Conservation (phyloP, 345 rosid genomes). For the Microthlaspi erraticum region DNA sequence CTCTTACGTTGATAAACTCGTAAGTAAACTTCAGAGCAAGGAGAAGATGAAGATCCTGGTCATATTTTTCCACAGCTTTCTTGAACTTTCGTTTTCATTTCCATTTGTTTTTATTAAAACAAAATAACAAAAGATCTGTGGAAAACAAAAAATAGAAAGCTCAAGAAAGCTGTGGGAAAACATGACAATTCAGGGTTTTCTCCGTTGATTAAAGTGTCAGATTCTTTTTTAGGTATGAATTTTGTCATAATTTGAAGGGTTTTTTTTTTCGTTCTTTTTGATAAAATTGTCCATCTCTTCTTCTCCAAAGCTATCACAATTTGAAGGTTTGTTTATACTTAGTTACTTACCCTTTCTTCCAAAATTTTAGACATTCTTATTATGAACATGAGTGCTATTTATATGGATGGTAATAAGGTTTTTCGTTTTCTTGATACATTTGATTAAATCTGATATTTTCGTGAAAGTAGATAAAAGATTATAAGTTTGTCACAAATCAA, state of each 20-base stretch:
- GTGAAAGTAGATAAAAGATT: slow-evolving; percentile 1
- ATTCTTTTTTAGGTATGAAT: slow-evolving; percentile 2
- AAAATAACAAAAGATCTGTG: background rate
- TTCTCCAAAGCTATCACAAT: background rate
- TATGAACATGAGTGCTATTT: slow-evolving; percentile 11
- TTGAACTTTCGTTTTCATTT: slow-evolving; percentile 44
- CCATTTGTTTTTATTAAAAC: background rate
- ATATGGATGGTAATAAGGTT: slow-evolving; percentile 1
- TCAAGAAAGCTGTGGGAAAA: slow-evolving; percentile 49
- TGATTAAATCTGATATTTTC: background rate
- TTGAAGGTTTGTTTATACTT: slow-evolving; percentile 32
- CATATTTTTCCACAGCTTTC: slow-evolving; percentile 49
- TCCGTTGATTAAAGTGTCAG: background rate
- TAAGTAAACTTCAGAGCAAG: background rate
- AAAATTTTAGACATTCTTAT: background rate
- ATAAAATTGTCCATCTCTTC: no score
- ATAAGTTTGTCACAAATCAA: background rate
- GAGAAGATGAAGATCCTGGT: slow-evolving; percentile 44
- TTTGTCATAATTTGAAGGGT: slow-evolving; percentile 19
- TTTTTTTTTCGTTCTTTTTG: no score
- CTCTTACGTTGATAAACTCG: background rate
- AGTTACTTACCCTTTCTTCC: background rate
- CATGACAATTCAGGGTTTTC: slow-evolving; percentile 45
- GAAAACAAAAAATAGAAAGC: slow-evolving; percentile 28
- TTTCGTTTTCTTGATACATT: background rate